These are phyloP conservation scores for Cercophora newfieldiana DNA, from an alignment of 495 filamentous ascomycete species.

Conservation along the genomic window DNA sequence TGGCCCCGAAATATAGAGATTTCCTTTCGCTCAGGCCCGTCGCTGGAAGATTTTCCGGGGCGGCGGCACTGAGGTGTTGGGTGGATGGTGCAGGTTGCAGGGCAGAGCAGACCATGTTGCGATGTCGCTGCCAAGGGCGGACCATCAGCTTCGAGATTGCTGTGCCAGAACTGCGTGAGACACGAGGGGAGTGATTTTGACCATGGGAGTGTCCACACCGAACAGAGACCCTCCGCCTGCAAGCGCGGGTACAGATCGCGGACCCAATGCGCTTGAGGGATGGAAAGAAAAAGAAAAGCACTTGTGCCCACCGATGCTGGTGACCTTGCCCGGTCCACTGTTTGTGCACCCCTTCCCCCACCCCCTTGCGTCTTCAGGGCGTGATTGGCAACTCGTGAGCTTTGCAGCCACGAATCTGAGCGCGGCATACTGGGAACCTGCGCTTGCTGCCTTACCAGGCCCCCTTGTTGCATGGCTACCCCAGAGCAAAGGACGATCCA, in stretches of 20 bases:
- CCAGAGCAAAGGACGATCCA: neutral
- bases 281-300: neutral
- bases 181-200: neutral
- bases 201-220: neutral
- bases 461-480: neutral
- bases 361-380: neutral
- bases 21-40: neutral
- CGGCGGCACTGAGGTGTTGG: neutral
- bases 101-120: neutral
- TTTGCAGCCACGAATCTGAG: conserved; percentile 13
- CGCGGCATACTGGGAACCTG: conserved; percentile 4
- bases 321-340: neutral
- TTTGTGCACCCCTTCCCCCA: neutral
- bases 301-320: neutral
- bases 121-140: neutral
- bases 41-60: neutral
- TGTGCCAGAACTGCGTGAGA: neutral
- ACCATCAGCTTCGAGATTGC: neutral
- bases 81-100: neutral
- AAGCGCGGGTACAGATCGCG: conserved; percentile 5
- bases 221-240: neutral
- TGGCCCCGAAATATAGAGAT: neutral
- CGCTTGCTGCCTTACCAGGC: neutral
- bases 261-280: neutral
- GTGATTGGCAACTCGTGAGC: conserved; percentile 5